Base-by-base conservation (phyloP, 2,329 filamentous ascomycete genomes). In the Trichoderma sp. region DNA sequence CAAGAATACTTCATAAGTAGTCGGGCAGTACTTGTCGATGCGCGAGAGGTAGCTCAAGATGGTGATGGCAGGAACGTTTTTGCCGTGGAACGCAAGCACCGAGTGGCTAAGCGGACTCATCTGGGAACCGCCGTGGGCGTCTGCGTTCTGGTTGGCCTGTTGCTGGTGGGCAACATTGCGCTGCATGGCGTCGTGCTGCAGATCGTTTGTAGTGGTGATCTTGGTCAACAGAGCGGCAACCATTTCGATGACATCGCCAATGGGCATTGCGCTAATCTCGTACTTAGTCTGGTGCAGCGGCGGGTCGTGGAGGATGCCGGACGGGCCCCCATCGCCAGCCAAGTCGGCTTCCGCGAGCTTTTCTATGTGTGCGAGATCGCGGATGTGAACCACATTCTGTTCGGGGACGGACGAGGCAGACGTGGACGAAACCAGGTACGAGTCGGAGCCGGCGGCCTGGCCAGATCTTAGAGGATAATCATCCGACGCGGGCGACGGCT, bases 11-110 rank as follows among this genome's bases (percentile, higher is more conserved):
- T 99, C 96, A 78, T 97, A 99, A 0, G 96, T 98, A 6, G 96
- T 98, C 0, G 96, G 96, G 76, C 96, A 99, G 81, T 99, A 99
- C 82, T 97, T 97, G 82, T 99, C 95, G 77, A 99, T 98, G 70
- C 96, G 90, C 75, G 91, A 95, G 65, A 99, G 83, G 76, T 99
- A 99, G 84, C 94, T 98, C 70, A 97, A 84, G 70, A 99, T 98
- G 24, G 94, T 97, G 75, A 99, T 99, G 76, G 92, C 96, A 1
- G 96, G 96, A 13, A 98, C 92, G 73, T 99, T 99, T 82, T 97
- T 98, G 73, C 96, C 96, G 77, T 99, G 96, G 75, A 99, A 99
- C 14, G 96, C 95, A 49, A 99, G 86, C 3, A 99, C 95, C 66
- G 86, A 87, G 70, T 86, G 86, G 73, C 84, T 87, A 39, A 87